Base-by-base conservation (phyloP, 495 filamentous ascomycete species). In the Penicillium riverlandense region DNA sequence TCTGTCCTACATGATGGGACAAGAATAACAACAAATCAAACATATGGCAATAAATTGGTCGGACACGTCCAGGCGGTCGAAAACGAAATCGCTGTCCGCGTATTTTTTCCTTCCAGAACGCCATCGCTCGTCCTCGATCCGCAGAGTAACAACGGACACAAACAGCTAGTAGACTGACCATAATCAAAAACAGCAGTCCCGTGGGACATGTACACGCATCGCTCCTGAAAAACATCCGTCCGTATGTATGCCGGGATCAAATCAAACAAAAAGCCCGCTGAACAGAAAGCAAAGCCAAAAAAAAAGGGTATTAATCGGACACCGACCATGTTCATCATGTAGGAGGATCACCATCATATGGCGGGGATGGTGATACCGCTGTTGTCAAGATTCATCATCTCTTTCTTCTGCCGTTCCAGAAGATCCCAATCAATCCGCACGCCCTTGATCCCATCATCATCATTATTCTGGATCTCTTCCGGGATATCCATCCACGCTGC, bases 321-420 rank as follows among this genome's bases (percentile, higher is more conserved):
- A 22, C 2, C 22, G 4, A 22, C 22, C 22, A 22, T 22, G 22
- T 22, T 34, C 41, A 37, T 15, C 14, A 28, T 11, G 37, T 37
- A 10, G 35, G 8, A 36, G 39, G 44, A 22, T 22, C 22, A 22
- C 36, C 28, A 37, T 58, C 46, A 66, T 36, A 62, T 40, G 31
- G 58, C 55, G 37, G 43, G 47, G 27, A 66, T 62, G 15, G 53
- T 50, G 32, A 64, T 55, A 8, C 43, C 49, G 33, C 47, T 50
- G 36, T 54, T 58, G 35, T 62, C 58, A 28, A 59, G 43, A 37
- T 46, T 52, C 45, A 55, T 52, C 45, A 55, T 45, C 11, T 61
- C 54, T 29, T 59, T 60, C 14, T 55, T 49, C 3, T 66, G 59
- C 57, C 59, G 63, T 22, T 69, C 61, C 11, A 67, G 47, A 12